phyloP scores from a whole-genome alignment of 495 filamentous ascomycete species.

The Pseudevernia furfuracea region DNA sequence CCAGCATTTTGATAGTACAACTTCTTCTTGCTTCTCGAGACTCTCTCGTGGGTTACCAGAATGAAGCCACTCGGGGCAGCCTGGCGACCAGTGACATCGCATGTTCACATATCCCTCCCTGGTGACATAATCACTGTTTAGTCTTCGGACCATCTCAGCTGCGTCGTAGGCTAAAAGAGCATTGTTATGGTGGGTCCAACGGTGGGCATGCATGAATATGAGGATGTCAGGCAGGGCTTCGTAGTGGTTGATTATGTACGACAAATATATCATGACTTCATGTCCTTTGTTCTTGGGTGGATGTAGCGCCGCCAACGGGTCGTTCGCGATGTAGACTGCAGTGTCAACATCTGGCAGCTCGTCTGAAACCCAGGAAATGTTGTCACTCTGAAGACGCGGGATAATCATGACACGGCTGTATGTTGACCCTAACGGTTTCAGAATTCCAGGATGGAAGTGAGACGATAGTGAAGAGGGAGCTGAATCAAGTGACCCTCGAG shows the following conservation, averaged over 20 bases:
- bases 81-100: slow-evolving; percentile 53
- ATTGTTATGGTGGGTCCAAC: slow-evolving; percentile 60
- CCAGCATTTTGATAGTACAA: slow-evolving; percentile 47
- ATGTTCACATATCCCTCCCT: slow-evolving; percentile 59
- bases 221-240: slow-evolving; percentile 57
- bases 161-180: slow-evolving; percentile 43
- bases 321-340: slow-evolving; percentile 59
- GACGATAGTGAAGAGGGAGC: neutral
- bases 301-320: slow-evolving; percentile 51
- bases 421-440: slow-evolving; percentile 36
- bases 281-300: slow-evolving; percentile 68
- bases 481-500: neutral
- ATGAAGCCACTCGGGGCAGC: slow-evolving; percentile 61
- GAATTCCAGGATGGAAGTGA: slow-evolving; percentile 30
- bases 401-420: slow-evolving; percentile 52
- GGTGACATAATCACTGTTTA: slow-evolving; percentile 47
- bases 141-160: slow-evolving; percentile 44
- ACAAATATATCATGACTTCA: slow-evolving; percentile 69
- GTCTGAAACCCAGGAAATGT: slow-evolving; percentile 53
- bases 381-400: slow-evolving; percentile 47
- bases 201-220: slow-evolving; percentile 64
- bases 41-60: slow-evolving; percentile 46
- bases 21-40: slow-evolving; percentile 53
- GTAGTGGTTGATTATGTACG: slow-evolving; percentile 67
- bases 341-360: slow-evolving; percentile 49